Percentiles rank a stretch among this genome's conserved stretches.
phyloP scores from a whole-genome alignment of 305 asterid genomes.

The Solanum hybrid region DNA sequence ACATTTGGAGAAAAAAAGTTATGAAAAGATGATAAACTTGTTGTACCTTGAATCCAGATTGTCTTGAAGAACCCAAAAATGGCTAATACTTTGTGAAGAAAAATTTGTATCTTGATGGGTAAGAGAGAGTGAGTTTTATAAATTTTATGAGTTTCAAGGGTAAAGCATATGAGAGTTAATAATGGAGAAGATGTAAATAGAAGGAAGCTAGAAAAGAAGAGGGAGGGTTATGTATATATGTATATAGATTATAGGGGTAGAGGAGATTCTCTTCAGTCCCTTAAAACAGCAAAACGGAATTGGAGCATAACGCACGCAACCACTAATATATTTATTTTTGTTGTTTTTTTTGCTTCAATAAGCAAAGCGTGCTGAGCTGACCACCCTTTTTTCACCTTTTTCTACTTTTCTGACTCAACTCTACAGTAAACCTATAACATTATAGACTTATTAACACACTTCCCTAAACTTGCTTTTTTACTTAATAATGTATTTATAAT shows the following conservation, averaged over 20 bases:
- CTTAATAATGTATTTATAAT: neutral
- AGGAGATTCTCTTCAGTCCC: conserved; percentile 24
- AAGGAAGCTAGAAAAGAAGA: neutral
- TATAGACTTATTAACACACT: conserved; percentile 18
- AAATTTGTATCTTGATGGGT: too few relatives aligned
- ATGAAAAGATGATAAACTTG: neutral
- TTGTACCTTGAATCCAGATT: neutral
- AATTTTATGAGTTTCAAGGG: neutral
- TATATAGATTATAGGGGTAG: neutral
- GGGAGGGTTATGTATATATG: neutral
- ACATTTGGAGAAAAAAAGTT: neutral
- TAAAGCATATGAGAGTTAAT: neutral
- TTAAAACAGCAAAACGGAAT: conserved; percentile 26
- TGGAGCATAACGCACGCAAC: conserved; percentile 55
- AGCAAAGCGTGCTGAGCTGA: conserved; percentile 47
- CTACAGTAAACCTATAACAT: neutral
- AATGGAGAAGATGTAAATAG: neutral
- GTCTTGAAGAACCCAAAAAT: neutral
- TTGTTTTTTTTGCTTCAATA: conserved; percentile 14
- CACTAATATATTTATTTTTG: conserved; percentile 17
- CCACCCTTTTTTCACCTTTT: conserved; percentile 12
- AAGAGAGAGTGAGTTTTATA: too few relatives aligned
- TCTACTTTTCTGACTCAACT: conserved; percentile 4
- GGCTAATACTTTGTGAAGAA: neutral
- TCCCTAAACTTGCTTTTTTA: conserved; percentile 9